phyloP scores from a whole-genome alignment of 73 alveolate genomes.

The Tetrahymena malaccensis region DNA sequence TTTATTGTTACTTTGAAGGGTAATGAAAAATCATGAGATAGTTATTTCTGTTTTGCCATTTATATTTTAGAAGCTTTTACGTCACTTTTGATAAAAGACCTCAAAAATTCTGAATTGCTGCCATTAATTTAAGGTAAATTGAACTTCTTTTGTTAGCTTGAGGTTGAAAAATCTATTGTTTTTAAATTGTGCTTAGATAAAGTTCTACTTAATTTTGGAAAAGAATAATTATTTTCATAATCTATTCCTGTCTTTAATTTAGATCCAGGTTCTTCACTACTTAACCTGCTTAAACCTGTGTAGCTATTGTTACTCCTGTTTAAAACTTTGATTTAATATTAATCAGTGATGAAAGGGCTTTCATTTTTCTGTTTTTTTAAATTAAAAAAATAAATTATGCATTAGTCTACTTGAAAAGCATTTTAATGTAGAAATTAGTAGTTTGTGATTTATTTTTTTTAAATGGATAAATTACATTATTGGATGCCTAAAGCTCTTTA shows the following conservation, averaged over 20 bases:
- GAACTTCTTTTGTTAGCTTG: background rate
- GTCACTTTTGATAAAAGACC: background rate
- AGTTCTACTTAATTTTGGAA: background rate
- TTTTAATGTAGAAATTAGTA: background rate
- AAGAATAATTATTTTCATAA: background rate
- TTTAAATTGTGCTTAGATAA: background rate
- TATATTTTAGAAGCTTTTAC: background rate
- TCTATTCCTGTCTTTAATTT: background rate
- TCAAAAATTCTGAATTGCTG: background rate
- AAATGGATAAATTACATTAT: background rate
- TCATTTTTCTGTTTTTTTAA: background rate
- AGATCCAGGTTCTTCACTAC: background rate
- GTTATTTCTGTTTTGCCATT: background rate
- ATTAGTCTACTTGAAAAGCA: background rate
- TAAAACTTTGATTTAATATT: background rate
- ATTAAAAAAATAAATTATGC: no score
- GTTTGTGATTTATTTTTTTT: no score
- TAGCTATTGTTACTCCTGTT: background rate
- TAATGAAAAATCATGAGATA: background rate
- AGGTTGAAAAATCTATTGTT: background rate
- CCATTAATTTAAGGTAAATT: background rate
- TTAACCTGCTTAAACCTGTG: background rate
- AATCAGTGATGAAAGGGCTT: background rate
- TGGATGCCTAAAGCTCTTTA: background rate
- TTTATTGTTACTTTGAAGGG: background rate